phyloP scores from a whole-genome alignment of 495 filamentous ascomycete genomes.

The Tuber calosporum region DNA sequence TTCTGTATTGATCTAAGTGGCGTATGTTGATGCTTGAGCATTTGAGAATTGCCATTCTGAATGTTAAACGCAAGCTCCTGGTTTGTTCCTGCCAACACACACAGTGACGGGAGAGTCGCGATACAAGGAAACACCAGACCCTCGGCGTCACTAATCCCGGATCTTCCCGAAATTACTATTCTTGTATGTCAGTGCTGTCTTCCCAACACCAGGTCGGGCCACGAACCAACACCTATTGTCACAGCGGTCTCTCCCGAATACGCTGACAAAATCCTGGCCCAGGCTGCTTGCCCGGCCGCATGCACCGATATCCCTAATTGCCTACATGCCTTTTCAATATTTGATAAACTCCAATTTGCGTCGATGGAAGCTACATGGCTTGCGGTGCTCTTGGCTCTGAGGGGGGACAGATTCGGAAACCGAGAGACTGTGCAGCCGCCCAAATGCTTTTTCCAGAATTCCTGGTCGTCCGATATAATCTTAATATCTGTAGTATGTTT shows the following conservation, averaged over 20 bases:
- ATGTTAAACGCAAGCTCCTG: conserved; percentile 51
- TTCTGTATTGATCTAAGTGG: conserved; percentile 61
- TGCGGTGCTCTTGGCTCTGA: conserved; percentile 44
- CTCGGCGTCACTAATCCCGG: conserved; percentile 49
- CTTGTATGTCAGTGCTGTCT: conserved; percentile 13
- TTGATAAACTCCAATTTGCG: conserved; percentile 42
- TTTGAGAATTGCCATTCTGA: conserved; percentile 53
- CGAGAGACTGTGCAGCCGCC: conserved; percentile 51
- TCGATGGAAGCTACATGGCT: conserved; percentile 45
- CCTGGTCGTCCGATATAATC: conserved; percentile 41
- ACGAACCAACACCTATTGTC: conserved; percentile 59
- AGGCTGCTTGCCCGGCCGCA: conserved; percentile 64
- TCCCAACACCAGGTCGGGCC: not conserved
- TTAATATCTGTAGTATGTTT: conserved; percentile 24
- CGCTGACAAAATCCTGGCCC: conserved; percentile 60
- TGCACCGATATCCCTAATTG: conserved; percentile 59
- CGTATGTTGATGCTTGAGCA: conserved; percentile 62
- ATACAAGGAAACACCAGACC: conserved; percentile 63
- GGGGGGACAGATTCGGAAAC: conserved; percentile 64
- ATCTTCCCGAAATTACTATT: conserved; percentile 58
- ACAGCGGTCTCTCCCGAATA: conserved; percentile 64
- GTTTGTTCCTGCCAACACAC: conserved; percentile 50
- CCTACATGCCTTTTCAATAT: conserved; percentile 52
- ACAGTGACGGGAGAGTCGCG: conserved; percentile 61
- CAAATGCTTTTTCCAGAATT: conserved; percentile 57